A percentile compares a stretch with the other conserved stretches of the same genome.
Evolutionary conservation across 495 filamentous ascomycete genomes (phyloP).

Genomic region (Xylaria castorea): DNA sequence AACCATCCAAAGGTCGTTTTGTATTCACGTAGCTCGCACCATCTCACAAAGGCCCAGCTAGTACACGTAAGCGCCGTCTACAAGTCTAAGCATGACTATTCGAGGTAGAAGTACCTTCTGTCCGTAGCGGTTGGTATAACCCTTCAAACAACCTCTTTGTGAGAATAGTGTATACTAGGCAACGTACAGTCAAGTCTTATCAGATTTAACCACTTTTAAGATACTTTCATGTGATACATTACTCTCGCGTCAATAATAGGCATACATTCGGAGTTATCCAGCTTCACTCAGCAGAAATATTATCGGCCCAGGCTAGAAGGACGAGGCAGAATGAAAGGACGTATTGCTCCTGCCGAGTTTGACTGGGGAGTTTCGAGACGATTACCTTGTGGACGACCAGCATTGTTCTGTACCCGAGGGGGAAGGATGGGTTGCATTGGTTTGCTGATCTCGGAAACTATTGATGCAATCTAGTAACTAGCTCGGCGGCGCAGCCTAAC

Average conservation of each 20-base stretch:
- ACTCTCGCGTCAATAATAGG: not conserved
- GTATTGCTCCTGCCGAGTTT: not conserved
- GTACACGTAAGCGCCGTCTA: not conserved
- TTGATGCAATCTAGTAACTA: not conserved
- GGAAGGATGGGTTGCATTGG: not conserved
- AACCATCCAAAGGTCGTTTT: not conserved
- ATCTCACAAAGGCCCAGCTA: not conserved
- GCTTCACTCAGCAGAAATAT: not conserved
- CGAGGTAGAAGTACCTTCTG: not conserved
- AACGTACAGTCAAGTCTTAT: not conserved
- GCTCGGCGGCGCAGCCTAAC: not conserved
- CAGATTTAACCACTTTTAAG: not conserved
- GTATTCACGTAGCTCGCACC: not conserved
- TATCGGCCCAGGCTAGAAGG: not conserved
- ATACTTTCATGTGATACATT: not conserved
- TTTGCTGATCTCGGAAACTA: not conserved
- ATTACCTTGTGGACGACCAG: not conserved
- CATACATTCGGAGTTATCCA: not conserved
- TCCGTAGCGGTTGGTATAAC: not conserved
- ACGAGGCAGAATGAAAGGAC: not conserved
- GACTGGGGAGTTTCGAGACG: not conserved
- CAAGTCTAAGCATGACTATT: not conserved
- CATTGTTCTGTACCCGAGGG: not conserved
- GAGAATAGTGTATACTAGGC: not conserved
- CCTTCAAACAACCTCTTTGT: not conserved